Evolutionary conservation across 2,329 filamentous ascomycete species (phyloP), one percentile per base, ranked within the genome.

Genomic region (Lecanosticta acicola): DNA sequence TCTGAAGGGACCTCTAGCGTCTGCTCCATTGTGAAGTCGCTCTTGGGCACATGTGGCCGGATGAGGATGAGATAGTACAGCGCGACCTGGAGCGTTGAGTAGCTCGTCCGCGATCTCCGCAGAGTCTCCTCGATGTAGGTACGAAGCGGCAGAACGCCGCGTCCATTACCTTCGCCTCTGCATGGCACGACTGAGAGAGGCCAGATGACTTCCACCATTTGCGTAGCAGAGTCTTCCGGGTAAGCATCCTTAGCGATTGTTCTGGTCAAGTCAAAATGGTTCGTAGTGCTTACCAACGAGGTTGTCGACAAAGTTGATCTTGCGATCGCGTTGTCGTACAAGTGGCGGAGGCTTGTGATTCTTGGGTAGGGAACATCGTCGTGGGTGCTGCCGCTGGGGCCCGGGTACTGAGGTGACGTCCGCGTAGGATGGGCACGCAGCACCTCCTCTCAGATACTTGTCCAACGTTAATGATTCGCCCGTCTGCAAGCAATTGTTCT

Each of bases 121-220:
- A 98, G 76, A 16, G 93, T 97, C 75, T 97, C 93, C 70, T 97
- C 90, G 60, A 98, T 97, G 66, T 97, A 98, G 43, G 85, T 94
- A 57, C 90, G 86, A 60, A 98, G 76, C 49, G 91, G 90, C 56
- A 98, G 74, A 50, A 96, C 86, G 42, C 85, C 81, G 65, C 85
- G 87, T 63, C 77, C 83, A 54, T 72, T 71, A 47, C 79, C 73
- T 63, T 91, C 86, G 59, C 77, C 83, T 59, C 83, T 82, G 67
- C 85, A 86, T 47, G 85, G 79, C 29, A 84, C 81, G 48, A 87
- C 90, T 44, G 91, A 94, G 35, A 91, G 77, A 37, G 93, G 90
- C 93, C 93, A 98, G 62, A 98, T 95, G 43, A 86, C 87, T 73
- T 96, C 89, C 40, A 98, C 90, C 68, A 97, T 94, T 69, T 95